Evolutionary conservation across 176 grass and related monocot genomes (phyloP), one percentile per base, ranked within the genome.

Genomic region (Rhynchospora pubera): DNA sequence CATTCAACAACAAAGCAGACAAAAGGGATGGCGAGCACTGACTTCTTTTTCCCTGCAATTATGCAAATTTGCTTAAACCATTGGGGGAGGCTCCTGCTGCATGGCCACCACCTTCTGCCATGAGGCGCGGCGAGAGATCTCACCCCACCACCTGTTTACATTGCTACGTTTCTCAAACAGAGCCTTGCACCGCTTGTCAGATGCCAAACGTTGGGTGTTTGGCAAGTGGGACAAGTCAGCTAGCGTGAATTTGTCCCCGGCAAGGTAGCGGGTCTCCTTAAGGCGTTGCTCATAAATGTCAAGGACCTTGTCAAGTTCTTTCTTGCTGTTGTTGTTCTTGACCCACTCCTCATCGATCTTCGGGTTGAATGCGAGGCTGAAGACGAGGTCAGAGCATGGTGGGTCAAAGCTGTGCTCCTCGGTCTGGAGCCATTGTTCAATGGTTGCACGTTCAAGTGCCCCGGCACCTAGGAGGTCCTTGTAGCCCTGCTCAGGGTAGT

Each of bases 341-440:
- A 85, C 79, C 79, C 79, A 82, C 62, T 82, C 61, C 32, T 67
- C 61, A 1, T 82, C 59, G 9, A 50, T 22, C 13, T 53, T 28
- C 12, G 47, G 13, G 52, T 82, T 13, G 65, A 88, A 22, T 0
- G 87, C 94, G 0, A 97, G 90, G 88, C 90, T 94, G 88, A 88
- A 97, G 22, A 97, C 90, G 65, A 97, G 89, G 76, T 85, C 87
- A 51, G 94, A 88, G 83, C 91, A 90, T 32, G 92, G 85, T 7
- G 87, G 83, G 85, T 97, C 94, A 85, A 97, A 97, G 92, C 79
- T 94, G 83, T 87, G 92, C 80, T 88, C 90, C 88, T 97, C 94
- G 4, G 94, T 97, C 73, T 89, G 86, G 83, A 97, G 94, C 94
- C 94, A 97, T 80, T 97, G 94, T 82, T 97, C 94, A 65, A 97